Percentiles rank a stretch among this genome's conserved stretches.
Evolutionary conservation across 345 rosid species (phyloP).

Genomic region (Lepidium sativum): DNA sequence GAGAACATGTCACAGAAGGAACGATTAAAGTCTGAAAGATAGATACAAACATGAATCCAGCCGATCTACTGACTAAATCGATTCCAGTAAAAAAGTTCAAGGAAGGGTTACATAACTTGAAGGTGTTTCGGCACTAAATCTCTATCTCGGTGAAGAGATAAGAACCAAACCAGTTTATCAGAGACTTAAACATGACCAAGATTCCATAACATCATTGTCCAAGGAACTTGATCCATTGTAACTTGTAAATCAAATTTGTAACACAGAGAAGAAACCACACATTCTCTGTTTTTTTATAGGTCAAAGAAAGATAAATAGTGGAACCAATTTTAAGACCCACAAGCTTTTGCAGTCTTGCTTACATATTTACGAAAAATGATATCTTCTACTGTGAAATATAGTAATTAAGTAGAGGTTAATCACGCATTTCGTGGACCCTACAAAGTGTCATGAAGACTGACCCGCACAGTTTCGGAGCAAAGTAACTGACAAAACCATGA

Average conservation of each 20-base stretch:
- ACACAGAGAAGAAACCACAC: constrained; percentile 6
- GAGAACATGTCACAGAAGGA: too few relatives aligned
- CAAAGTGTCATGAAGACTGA: too few relatives aligned
- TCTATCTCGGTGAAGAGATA: too few relatives aligned
- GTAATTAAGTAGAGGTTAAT: neutral
- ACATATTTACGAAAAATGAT: neutral
- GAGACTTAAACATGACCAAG: constrained; percentile 50
- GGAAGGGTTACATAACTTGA: too few relatives aligned
- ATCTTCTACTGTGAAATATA: neutral
- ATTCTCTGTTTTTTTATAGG: neutral
- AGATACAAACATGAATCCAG: too few relatives aligned
- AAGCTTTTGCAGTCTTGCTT: too few relatives aligned
- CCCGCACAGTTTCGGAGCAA: constrained; percentile 4
- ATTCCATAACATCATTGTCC: neutral
- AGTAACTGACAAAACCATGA: constrained; percentile 26
- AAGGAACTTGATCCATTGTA: constrained; percentile 26
- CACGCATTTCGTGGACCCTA: neutral
- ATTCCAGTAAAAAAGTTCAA: too few relatives aligned
- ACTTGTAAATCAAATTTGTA: constrained; percentile 21
- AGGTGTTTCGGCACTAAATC: too few relatives aligned
- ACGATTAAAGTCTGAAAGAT: too few relatives aligned
- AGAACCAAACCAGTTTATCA: constrained; percentile 79
- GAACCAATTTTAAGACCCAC: neutral
- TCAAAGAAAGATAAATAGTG: neutral
- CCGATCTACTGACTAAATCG: too few relatives aligned